Base-by-base conservation (phyloP, 768 basidiomycete genomes). In the Cystobasidiopsis lactophilus region DNA sequence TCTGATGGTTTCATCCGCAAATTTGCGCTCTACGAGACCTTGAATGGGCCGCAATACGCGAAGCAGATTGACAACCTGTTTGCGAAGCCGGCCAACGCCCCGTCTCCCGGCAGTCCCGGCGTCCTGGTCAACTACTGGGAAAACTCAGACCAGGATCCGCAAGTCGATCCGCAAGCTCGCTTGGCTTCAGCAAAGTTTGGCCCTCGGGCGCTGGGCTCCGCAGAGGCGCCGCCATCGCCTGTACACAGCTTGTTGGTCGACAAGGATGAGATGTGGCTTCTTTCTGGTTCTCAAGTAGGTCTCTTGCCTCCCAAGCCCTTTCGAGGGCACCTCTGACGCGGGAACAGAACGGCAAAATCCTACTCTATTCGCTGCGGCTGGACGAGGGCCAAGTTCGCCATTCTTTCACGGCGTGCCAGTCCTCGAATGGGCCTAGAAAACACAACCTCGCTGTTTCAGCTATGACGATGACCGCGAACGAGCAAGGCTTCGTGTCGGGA, bases 221-320 rank as follows among this genome's bases (percentile, higher is more conserved):
- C n/a, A n/a, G 24, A 39, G 4, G 33, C 37, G 0, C 19, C 49
- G 19, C 58, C 50, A 21, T 21, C 50, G 13, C 79, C 91, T 10
- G 85, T 93, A 18, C 85, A 88, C 66, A 89, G 85, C 62, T 71
- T 98, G 63, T 77, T 77, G 9, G 79, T 88, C 71, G 88, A 96
- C 52, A 79, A 80, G 2, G 88, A 96, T 66, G 93, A 84, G 13
- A 69, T 98, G 9, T 98, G 88, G 86, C 74, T 80, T 18, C 71
- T 95, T 52, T 78, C 82, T 23, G 93, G 93, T 14, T 82, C 80
- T 33, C 75, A 83, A 60, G 88, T 89, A 66, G 57, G 78, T 53
- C 56, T 47, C 57, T 60, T n/a, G 31, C 38, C 41, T n/a, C 38
- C 50, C 54, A 30, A 55, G 26, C 11, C 44, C 38, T 51, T 10